These are phyloP conservation scores for Pseudozyma pruni DNA, from an alignment of 1,284 basidiomycete genomes.

Conservation along the genomic window DNA sequence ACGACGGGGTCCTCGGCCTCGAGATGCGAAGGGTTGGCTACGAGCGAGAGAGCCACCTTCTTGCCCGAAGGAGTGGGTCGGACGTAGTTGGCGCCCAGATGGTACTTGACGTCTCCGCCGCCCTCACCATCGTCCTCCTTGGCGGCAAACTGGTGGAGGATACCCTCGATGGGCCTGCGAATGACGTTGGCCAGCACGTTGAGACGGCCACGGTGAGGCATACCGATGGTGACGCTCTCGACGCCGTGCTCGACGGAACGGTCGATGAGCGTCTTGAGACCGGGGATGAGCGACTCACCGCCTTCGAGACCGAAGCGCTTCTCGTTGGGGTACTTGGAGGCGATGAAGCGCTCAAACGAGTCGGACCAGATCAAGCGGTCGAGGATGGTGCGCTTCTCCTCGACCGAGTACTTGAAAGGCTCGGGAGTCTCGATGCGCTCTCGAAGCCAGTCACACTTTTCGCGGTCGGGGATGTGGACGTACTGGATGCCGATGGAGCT, in stretches of 20 bases:
- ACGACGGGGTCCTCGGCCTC: slow-evolving; percentile 98
- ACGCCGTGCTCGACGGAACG: slow-evolving; percentile 95
- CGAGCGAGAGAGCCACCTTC: slow-evolving; percentile 95
- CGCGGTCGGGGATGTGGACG: slow-evolving; percentile 97
- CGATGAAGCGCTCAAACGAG: slow-evolving; percentile 97
- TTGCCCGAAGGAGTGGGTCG: slow-evolving; percentile 97
- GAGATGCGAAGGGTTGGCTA: slow-evolving; percentile 97
- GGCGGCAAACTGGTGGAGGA: slow-evolving; percentile 93
- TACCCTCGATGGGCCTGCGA: slow-evolving; percentile 96
- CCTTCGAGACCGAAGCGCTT: slow-evolving; percentile 99
- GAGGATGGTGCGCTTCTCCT: slow-evolving; percentile 98
- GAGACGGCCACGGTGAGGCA: slow-evolving; percentile 98
- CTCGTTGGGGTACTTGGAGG: slow-evolving; percentile 98
- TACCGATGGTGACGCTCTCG: slow-evolving; percentile 95
- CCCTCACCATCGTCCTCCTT: slow-evolving; percentile 69
- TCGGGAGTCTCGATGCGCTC: slow-evolving; percentile 94
- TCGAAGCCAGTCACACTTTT: slow-evolving; percentile 99
- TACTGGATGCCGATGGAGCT: slow-evolving; percentile 96
- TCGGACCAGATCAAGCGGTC: slow-evolving; percentile 99
- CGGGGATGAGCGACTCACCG: slow-evolving; percentile 95
- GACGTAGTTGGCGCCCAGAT: slow-evolving; percentile 98
- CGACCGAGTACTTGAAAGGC: slow-evolving; percentile 97
- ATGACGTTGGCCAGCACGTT: slow-evolving; percentile 99
- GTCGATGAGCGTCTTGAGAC: slow-evolving; percentile 99
- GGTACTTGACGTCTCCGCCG: slow-evolving; percentile 98